phyloP scores from a whole-genome alignment of 225 moss, liverwort and hornwort species.

The Pleurozium schreberi region DNA sequence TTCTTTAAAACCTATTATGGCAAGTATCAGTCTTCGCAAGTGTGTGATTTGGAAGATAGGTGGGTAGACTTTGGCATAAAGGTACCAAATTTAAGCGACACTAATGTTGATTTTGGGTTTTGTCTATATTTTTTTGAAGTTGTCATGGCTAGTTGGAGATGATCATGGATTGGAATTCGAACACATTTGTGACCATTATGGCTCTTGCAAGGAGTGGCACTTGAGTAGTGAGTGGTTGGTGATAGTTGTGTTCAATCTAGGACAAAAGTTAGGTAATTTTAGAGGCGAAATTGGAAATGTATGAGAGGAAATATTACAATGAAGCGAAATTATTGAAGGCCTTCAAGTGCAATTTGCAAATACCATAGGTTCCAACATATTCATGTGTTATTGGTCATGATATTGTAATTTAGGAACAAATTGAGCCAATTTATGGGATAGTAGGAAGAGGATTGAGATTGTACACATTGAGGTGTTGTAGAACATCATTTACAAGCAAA shows the following conservation, averaged over 20 bases:
- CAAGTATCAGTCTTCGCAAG: accelerated
- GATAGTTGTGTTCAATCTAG: accelerated
- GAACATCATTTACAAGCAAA: accelerated
- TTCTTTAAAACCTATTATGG: background rate
- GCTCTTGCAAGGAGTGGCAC: no score
- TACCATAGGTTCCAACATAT: accelerated
- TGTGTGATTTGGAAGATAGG: background rate
- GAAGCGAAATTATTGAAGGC: background rate
- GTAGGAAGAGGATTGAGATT: background rate
- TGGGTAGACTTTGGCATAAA: accelerated
- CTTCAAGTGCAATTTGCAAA: background rate
- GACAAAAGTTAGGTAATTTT: background rate
- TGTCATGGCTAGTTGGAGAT: accelerated
- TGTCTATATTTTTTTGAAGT: accelerated
- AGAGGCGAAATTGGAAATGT: background rate
- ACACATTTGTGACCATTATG: accelerated
- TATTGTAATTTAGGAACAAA: background rate
- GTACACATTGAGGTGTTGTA: background rate
- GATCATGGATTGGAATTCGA: background rate
- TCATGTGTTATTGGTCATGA: background rate
- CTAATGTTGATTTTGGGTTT: no score
- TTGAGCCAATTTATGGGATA: accelerated
- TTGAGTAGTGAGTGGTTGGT: background rate
- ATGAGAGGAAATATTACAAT: accelerated
- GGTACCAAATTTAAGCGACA: no score